Evolutionary conservation across 106 monocot genomes (phyloP).

Genomic region (Allium sativum): DNA sequence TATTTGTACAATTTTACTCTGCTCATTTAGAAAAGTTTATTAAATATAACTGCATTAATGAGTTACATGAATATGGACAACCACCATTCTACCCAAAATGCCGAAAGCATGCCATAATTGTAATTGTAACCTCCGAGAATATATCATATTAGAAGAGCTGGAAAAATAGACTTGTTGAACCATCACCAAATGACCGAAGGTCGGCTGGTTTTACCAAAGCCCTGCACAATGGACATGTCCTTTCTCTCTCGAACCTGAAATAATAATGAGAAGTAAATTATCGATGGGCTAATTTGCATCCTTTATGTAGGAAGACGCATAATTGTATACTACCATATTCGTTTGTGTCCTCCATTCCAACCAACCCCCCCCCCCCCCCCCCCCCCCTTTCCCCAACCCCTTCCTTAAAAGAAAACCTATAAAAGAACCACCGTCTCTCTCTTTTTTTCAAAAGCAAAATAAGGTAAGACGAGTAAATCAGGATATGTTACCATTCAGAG

Average conservation of each 20-base stretch:
- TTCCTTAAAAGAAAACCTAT: too few species aligned
- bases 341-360: too few species aligned
- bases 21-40: too few species aligned
- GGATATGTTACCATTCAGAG: constrained; percentile 64
- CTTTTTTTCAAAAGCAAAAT: neutral
- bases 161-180: constrained; percentile 87
- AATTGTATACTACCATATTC: neutral
- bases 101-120: too few species aligned
- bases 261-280: neutral
- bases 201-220: constrained; percentile 86
- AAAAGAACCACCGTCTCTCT: neutral
- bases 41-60: too few species aligned
- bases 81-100: too few species aligned
- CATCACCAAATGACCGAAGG: constrained; percentile 82
- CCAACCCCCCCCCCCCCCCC: too few species aligned
- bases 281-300: neutral
- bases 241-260: constrained; percentile 89
- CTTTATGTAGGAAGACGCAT: neutral
- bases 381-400: too few species aligned
- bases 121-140: too few species aligned
- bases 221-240: constrained; percentile 84
- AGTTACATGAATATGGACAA: too few species aligned
- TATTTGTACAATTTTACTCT: too few species aligned
- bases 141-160: constrained; percentile 50
- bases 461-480: neutral